Evolutionary conservation across 2,329 filamentous ascomycete genomes (phyloP).

Genomic region (Huntiella bhutanensis): DNA sequence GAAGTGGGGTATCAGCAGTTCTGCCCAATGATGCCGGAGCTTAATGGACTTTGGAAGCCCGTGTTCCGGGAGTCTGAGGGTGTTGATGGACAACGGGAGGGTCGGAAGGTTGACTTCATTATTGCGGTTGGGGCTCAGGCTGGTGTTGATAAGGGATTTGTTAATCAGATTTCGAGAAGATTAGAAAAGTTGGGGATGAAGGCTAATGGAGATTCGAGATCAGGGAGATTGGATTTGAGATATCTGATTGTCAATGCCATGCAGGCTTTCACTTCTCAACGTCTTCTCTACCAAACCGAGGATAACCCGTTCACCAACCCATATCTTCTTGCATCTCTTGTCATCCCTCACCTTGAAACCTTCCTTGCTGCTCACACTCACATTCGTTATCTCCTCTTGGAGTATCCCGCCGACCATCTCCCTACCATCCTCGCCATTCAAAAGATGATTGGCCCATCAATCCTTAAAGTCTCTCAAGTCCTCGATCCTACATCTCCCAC

Average conservation of each 20-base stretch:
- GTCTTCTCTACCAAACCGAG: conserved; percentile 28
- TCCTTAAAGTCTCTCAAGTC: conserved; percentile 41
- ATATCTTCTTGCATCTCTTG: conserved; percentile 34
- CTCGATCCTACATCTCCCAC: conserved; percentile 23
- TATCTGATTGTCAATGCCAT: conserved; percentile 42
- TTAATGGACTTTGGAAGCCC: conserved; percentile 33
- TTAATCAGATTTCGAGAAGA: conserved; percentile 28
- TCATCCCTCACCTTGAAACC: conserved; percentile 41
- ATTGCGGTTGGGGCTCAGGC: conserved; percentile 39
- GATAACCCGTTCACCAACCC: conserved; percentile 37
- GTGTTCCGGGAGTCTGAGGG: conserved; percentile 25
- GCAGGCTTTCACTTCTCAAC: conserved; percentile 35
- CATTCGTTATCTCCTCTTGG: conserved; percentile 37
- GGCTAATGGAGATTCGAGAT: conserved; percentile 29
- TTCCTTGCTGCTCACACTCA: conserved; percentile 34
- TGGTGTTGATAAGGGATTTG: conserved; percentile 31
- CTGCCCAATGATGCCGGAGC: conserved; percentile 27
- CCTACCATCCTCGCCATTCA: conserved; percentile 38
- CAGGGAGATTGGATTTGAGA: conserved; percentile 38
- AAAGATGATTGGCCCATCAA: conserved; percentile 33
- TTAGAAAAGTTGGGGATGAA: conserved; percentile 37
- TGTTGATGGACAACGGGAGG: conserved; percentile 15
- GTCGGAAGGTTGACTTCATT: conserved; percentile 34
- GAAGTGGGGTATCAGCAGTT: conserved; percentile 29
- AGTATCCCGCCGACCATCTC: conserved; percentile 38